Percentiles rank a stretch among this genome's conserved stretches.
Conservation (phyloP, 1,284 basidiomycete genomes). For the Puccinia sorghi region DNA sequence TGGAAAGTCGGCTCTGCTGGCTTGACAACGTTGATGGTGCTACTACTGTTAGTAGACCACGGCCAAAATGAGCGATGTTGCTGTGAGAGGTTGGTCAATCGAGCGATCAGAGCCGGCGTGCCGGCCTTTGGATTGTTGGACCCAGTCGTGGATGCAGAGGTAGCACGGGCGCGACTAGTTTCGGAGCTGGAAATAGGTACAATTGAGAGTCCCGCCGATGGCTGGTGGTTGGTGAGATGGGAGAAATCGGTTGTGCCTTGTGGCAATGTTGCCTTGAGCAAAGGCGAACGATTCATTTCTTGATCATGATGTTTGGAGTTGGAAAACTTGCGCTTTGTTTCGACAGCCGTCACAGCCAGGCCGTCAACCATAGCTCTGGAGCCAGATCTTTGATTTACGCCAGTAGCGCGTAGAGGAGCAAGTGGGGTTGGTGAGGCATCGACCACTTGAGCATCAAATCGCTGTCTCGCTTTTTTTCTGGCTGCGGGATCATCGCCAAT, state of each 20-base stretch:
- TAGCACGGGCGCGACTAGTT: conserved; percentile 34
- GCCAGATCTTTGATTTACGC: conserved; percentile 51
- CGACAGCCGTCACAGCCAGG: conserved; percentile 38
- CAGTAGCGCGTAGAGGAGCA: conserved; percentile 16
- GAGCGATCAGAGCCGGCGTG: conserved; percentile 40
- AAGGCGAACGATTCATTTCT: conserved; percentile 46
- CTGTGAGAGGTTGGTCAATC: conserved; percentile 38
- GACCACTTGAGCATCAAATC: conserved; percentile 44
- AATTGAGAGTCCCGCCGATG: conserved; percentile 43
- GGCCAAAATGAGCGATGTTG: conserved; percentile 47
- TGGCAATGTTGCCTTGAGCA: conserved; percentile 46
- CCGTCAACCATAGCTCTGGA: conserved; percentile 38
- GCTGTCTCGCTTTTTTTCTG: conserved; percentile 40
- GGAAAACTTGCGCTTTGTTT: conserved; percentile 39
- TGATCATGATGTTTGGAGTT: conserved; percentile 39
- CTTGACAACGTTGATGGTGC: neutral
- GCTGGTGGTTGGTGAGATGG: conserved; percentile 26
- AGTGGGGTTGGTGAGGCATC: conserved; percentile 51
- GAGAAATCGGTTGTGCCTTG: conserved; percentile 39
- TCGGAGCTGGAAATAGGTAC: conserved; percentile 40
- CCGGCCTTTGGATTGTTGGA: conserved; percentile 30
- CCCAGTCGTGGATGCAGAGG: conserved; percentile 39
- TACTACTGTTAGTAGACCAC: conserved; percentile 28
- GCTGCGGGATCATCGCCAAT: conserved; percentile 33
- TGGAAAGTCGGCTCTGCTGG: conserved; percentile 21